A percentile compares a stretch with the other conserved stretches of the same genome.
phyloP scores from a whole-genome alignment of 176 grass and related monocot species.

The Rhynchospora breviuscula region DNA sequence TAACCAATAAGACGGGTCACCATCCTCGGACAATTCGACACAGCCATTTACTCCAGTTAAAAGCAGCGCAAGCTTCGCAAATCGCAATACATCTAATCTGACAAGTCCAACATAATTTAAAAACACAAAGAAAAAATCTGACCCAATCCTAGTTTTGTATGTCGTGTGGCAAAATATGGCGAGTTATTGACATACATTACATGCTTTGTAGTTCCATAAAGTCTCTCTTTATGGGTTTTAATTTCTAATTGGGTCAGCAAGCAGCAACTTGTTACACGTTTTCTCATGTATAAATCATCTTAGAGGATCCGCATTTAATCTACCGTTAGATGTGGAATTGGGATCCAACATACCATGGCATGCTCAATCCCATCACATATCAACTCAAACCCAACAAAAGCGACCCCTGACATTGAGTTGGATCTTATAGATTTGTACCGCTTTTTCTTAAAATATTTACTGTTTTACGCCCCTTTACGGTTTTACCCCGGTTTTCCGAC shows the following conservation, averaged over 20 bases:
- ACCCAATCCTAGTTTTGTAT: not conserved
- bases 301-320: not conserved
- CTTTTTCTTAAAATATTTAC: conserved; percentile 7
- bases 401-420: not conserved
- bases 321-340: conserved; percentile 1
- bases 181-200: not conserved
- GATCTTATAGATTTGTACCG: conserved; percentile 9
- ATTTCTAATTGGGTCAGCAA: not conserved
- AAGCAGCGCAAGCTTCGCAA: not conserved
- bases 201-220: not conserved
- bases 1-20: not conserved
- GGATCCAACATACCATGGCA: conserved; percentile 16
- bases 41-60: not conserved
- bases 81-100: not conserved
- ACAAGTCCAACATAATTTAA: not conserved
- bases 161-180: not conserved
- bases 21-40: conserved; percentile 1
- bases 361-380: conserved; percentile 19
- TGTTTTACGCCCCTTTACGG: conserved; percentile 15
- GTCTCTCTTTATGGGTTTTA: not conserved
- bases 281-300: not conserved
- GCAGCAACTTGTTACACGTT: not conserved
- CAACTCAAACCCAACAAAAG: conserved; percentile 27
- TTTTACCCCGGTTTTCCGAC: not conserved
- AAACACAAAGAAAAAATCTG: not conserved